phyloP scores from a whole-genome alignment of 169 alveolate genomes.

The Eimeria brunetti region DNA sequence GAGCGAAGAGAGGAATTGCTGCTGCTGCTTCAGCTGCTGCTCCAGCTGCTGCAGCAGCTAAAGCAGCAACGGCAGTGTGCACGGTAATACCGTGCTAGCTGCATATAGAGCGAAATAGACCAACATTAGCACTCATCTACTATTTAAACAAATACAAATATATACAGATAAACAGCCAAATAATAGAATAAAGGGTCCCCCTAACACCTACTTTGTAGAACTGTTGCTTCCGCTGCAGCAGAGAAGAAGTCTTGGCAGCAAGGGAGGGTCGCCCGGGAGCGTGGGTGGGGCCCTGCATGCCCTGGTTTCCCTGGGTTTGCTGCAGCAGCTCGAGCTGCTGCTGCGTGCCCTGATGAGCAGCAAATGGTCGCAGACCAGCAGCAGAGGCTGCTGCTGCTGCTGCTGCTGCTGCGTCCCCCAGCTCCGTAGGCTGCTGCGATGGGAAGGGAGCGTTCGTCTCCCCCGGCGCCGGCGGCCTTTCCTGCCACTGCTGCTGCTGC shows the following conservation, averaged over 20 bases:
- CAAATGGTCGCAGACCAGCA: conserved; percentile 1
- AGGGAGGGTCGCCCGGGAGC: background rate
- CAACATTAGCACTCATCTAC: too few species aligned
- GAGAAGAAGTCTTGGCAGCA: conserved; percentile 54
- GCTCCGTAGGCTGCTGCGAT: conserved; percentile 1
- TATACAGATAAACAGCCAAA: background rate
- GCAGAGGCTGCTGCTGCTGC: conserved; percentile 30
- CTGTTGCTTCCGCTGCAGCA: conserved; percentile 71
- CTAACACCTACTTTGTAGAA: conserved; percentile 15
- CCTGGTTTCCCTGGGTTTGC: background rate
- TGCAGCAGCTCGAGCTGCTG: conserved; percentile 45
- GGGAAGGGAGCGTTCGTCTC: background rate
- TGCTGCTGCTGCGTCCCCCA: conserved; percentile 8
- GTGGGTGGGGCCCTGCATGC: conserved; percentile 9
- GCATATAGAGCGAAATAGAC: background rate
- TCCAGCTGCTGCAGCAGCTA: background rate
- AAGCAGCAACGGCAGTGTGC: too few species aligned
- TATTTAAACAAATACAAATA: background rate
- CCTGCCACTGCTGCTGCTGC: conserved; percentile 39
- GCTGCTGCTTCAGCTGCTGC: background rate
- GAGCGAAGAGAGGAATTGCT: too few species aligned
- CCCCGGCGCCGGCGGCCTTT: background rate
- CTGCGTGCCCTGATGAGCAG: conserved; percentile 36
- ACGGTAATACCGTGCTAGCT: background rate
- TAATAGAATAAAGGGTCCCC: background rate